A percentile compares a stretch with the other conserved stretches of the same genome.
Evolutionary conservation across 176 grass and related monocot species (phyloP).

Genomic region (Eragrostis curvula): DNA sequence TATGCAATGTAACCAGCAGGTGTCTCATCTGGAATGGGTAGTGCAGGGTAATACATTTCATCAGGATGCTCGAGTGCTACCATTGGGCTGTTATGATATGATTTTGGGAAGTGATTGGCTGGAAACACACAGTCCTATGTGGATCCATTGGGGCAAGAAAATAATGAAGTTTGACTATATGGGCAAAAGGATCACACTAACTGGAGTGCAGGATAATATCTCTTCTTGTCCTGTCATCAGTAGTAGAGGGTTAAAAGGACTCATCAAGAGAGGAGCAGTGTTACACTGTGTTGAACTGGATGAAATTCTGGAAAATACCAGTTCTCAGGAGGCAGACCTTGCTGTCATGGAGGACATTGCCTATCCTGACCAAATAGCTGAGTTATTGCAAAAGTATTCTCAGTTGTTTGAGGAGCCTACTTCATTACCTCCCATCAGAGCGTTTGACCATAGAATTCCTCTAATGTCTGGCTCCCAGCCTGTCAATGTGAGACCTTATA

Average conservation of each 20-base stretch:
- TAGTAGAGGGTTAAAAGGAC: too few species aligned
- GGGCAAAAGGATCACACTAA: background rate
- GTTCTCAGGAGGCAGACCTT: too few species aligned
- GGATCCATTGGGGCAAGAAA: background rate
- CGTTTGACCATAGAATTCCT: background rate
- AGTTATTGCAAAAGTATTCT: too few species aligned
- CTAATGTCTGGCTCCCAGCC: background rate
- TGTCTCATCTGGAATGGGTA: background rate
- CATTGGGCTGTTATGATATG: background rate
- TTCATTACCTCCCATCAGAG: too few species aligned
- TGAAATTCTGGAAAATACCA: too few species aligned
- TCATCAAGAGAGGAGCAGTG: too few species aligned
- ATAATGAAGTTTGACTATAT: background rate
- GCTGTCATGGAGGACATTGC: too few species aligned
- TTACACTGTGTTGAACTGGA: too few species aligned
- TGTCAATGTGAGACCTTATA: background rate
- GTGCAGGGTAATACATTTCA: background rate
- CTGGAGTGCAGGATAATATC: background rate
- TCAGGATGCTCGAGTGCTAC: background rate
- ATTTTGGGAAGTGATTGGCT: background rate
- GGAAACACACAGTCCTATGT: background rate
- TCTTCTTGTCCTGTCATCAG: too few species aligned
- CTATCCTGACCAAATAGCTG: too few species aligned
- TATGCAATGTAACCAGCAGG: background rate
- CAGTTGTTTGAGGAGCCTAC: too few species aligned